These are phyloP conservation scores for Nitzschia palea DNA, from an alignment of 108 stramenopile species.

Conservation along the genomic window DNA sequence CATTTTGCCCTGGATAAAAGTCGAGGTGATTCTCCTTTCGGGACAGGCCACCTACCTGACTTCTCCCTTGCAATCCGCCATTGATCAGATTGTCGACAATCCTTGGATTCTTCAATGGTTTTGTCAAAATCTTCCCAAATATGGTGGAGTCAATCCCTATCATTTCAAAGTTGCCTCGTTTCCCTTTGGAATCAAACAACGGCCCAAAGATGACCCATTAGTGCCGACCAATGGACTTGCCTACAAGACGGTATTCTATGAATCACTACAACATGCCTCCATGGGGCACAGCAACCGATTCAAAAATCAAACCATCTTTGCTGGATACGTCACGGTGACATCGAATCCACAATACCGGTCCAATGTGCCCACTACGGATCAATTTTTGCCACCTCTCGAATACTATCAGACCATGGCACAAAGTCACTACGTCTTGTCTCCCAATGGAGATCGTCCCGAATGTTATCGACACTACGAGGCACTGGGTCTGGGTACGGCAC, in stretches of 20 bases:
- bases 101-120: slow-evolving; percentile 8
- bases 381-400: not conserved
- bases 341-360: not conserved
- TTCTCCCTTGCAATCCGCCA: not conserved
- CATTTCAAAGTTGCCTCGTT: slow-evolving; percentile 20
- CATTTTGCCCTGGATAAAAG: not conserved
- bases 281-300: not conserved
- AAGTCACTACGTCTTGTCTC: slow-evolving; percentile 23
- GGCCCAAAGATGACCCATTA: not conserved
- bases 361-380: not conserved
- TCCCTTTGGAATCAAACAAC: slow-evolving; percentile 21
- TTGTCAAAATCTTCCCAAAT: slow-evolving; percentile 11
- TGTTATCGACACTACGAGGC: slow-evolving; percentile 50
- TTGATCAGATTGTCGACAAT: not conserved
- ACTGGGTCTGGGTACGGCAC: slow-evolving; percentile 34
- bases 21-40: slow-evolving; percentile 19
- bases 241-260: not conserved
- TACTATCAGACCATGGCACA: slow-evolving; percentile 25
- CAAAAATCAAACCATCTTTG: not conserved
- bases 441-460: slow-evolving; percentile 41
- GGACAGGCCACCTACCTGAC: not conserved
- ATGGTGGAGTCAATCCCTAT: not conserved
- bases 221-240: not conserved
- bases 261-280: not conserved
- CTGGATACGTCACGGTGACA: not conserved